Evolutionary conservation across 2,329 filamentous ascomycete genomes (phyloP).

Genomic region (Malbranchea zuffiana): DNA sequence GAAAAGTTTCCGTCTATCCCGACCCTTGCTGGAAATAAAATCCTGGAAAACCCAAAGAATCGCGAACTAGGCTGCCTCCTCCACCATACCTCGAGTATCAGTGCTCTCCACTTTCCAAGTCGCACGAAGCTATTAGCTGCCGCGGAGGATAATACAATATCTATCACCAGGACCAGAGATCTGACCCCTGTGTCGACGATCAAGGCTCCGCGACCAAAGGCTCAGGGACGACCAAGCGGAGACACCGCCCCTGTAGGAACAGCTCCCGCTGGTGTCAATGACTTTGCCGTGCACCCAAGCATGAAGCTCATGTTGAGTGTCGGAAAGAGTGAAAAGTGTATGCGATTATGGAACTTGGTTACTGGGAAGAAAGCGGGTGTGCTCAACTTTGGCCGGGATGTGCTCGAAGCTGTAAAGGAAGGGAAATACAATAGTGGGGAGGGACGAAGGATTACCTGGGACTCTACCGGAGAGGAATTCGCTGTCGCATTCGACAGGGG

Average conservation of each 20-base stretch:
- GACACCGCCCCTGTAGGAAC: constrained; percentile 77
- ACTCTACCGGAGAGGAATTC: constrained; percentile 65
- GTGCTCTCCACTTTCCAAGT: constrained; percentile 68
- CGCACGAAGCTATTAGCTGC: constrained; percentile 78
- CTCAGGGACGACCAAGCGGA: constrained; percentile 68
- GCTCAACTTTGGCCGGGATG: constrained; percentile 65
- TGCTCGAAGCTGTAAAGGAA: constrained; percentile 67
- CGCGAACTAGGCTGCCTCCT: constrained; percentile 75
- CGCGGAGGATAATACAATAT: constrained; percentile 83
- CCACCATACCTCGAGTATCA: constrained; percentile 76
- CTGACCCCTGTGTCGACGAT: constrained; percentile 81
- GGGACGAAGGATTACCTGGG: constrained; percentile 73
- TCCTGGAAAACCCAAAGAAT: constrained; percentile 77
- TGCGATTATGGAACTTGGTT: constrained; percentile 93
- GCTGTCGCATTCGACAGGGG: constrained; percentile 82
- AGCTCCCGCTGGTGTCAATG: constrained; percentile 79
- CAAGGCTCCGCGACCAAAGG: constrained; percentile 76
- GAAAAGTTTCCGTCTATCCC: constrained; percentile 50
- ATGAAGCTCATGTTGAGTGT: constrained; percentile 96
- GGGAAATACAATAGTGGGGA: constrained; percentile 68
- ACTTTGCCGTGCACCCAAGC: constrained; percentile 89
- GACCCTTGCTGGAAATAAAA: constrained; percentile 57
- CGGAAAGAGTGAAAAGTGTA: constrained; percentile 75
- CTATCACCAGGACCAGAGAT: constrained; percentile 75
- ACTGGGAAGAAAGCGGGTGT: constrained; percentile 93